Evolutionary conservation across 2,329 filamentous ascomycete genomes (phyloP), one percentile per base, ranked within the genome.

Genomic region (Alternaria dauci): DNA sequence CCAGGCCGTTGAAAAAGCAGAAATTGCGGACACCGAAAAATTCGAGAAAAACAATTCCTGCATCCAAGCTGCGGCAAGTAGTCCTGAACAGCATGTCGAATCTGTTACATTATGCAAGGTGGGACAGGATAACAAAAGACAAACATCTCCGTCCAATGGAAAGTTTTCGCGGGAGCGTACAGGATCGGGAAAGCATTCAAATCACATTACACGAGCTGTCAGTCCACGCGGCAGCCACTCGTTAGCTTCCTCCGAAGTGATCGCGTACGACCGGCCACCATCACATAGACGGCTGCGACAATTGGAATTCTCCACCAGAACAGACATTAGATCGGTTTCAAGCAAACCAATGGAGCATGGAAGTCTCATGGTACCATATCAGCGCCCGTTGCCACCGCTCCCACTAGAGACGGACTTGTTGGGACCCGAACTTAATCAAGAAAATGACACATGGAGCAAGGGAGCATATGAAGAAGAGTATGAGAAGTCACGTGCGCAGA

Each of bases 211-310:
- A 65, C 68, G 42, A 44, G 43, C 62, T 48, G 47, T 56, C 44
- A 55, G 47, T 51, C 57, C 63, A 67, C 59, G 63, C 62, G 62
- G 58, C 50, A 63, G 57, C 55, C 55, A 62, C 55, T 59, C 20
- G 36, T 38, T 56, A 65, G 52, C 44, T 26, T 23, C 18, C 30
- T 38, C 16, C 44, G 44, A 62, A 11, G 23, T 44, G 34, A 50
- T 47, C 38, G 48, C 25, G 64, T 68, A 56, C 59, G 55, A 71
- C 62, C 44, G 23, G 41, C 51, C 57, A 63, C 59, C 47, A 58
- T 67, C 63, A 65, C 63, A 58, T 52, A 32, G 58, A 52, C 61
- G 61, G 60, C 56, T 68, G 55, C 64, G 65, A 63, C 66, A 54
- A 58, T 36, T 23, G 57, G 23, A 11, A n/a, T 8, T 14, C 38